Percentiles rank a stretch among this genome's conserved stretches.
Evolutionary conservation across 805 yeast genomes (phyloP).

Genomic region (Saturnispora serradocipensis): DNA sequence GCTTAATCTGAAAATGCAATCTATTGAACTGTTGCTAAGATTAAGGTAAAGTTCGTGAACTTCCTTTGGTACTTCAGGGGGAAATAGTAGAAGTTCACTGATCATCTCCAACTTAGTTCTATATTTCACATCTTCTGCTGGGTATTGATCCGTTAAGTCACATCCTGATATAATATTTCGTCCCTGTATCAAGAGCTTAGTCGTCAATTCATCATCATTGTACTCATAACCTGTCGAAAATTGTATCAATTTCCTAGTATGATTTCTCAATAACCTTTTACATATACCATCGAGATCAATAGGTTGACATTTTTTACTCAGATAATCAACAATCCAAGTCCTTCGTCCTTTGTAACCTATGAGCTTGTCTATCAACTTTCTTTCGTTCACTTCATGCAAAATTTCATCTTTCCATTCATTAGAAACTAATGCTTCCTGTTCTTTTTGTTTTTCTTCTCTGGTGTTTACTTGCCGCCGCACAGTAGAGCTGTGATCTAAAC

Average conservation of each 20-base stretch:
- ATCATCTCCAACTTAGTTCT: not conserved
- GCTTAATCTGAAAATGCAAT: not conserved
- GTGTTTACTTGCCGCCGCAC: not conserved
- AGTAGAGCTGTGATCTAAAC: not conserved
- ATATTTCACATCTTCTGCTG: not conserved
- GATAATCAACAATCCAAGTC: not conserved
- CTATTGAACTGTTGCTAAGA: not conserved
- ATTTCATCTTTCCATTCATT: not conserved
- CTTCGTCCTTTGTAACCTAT: not conserved
- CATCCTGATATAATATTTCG: conserved; percentile 2
- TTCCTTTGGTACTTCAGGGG: not conserved
- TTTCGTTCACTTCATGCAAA: not conserved
- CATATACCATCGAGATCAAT: not conserved
- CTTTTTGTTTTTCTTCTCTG: not conserved
- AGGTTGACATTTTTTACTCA: not conserved
- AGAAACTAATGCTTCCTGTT: not conserved
- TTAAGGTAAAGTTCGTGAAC: not conserved
- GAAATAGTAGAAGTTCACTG: not conserved
- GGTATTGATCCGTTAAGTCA: not conserved
- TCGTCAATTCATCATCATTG: not conserved
- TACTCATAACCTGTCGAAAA: conserved; percentile 1
- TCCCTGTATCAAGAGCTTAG: not conserved
- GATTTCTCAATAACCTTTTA: not conserved
- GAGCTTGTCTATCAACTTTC: not conserved
- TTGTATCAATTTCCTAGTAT: not conserved